Conservation (phyloP, 371 early-diverging fungal genomes). For the Circinella minor region DNA sequence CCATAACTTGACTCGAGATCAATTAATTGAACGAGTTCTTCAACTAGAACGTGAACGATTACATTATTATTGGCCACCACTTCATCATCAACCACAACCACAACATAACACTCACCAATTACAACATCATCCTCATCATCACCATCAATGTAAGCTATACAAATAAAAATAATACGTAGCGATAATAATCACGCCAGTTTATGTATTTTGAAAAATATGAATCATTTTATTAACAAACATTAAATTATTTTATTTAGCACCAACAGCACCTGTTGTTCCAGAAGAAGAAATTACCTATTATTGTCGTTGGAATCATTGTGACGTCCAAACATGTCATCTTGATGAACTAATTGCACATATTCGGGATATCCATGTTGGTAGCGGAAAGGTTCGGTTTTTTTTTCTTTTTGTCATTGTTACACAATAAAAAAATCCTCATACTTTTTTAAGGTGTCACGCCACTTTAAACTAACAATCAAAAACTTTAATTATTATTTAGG, state of each 20-base stretch:
- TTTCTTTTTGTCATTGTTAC: too few relatives aligned
- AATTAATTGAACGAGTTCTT: slow-evolving; percentile 42
- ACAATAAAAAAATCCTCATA: too few relatives aligned
- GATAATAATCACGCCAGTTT: slow-evolving; percentile 17
- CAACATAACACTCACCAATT: not conserved
- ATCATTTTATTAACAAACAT: not conserved
- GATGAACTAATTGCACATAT: slow-evolving; percentile 67
- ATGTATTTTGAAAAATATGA: not conserved
- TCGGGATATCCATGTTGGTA: slow-evolving; percentile 67
- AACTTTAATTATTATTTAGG: slow-evolving; percentile 21
- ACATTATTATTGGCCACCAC: slow-evolving; percentile 9
- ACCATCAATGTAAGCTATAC: slow-evolving; percentile 5
- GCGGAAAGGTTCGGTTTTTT: slow-evolving; percentile 44
- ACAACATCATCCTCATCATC: not conserved
- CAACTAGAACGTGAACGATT: slow-evolving; percentile 39
- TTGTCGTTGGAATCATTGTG: slow-evolving; percentile 68
- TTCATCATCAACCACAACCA: not conserved
- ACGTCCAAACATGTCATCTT: slow-evolving; percentile 44
- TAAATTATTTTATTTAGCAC: not conserved
- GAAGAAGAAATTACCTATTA: slow-evolving; percentile 9
- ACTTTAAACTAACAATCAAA: not conserved
- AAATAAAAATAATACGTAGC: slow-evolving; percentile 19
- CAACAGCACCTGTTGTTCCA: not conserved
- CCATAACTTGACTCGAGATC: slow-evolving; percentile 33
- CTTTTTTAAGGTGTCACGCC: slow-evolving; percentile 1